Base-by-base conservation (phyloP, 257 asterid genomes). In the Przewalskia tangutica region DNA sequence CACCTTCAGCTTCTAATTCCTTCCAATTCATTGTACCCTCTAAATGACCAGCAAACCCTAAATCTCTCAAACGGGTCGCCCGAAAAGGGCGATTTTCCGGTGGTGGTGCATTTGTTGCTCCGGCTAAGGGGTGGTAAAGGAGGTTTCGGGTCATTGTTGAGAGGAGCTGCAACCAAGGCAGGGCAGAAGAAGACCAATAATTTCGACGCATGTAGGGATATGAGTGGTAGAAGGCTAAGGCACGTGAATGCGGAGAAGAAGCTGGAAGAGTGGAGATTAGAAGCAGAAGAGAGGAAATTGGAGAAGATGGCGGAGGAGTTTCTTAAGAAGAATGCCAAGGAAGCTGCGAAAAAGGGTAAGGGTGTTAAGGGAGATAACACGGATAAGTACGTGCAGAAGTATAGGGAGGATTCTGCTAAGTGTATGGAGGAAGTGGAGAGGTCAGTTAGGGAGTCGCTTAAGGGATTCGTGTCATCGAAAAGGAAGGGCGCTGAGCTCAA, bases 221-320 rank as follows among this genome's bases (percentile, higher is more conserved):
- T 95, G 99, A 95, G 92, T 77, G 99, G 99, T 70, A 88, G 99
- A 84, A 93, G 99, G 90, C 80, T 95, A 86, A 92, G 98, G 89
- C 99, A 95, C 64, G 99, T 95, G 85, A 95, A 94, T 80, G 97
- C 98, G 70, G 99, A 96, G 94, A 96, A 94, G 93, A 96, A 86
- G 89, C 84, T 96, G 79, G 98, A 96, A 64, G 98, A 96, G 87
- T 94, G 99, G 99, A 89, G 84, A 86, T 95, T 93, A 14, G 98
- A 85, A 84, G 94, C 95, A 4, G 97, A 86, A 79, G 98, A 95
- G 83, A 88, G 99, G 92, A 91, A 85, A 86, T 71, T 95, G 91
- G 99, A 92, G 92, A 95, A 91, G 89, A 79, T 88, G 89, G 99
- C 97, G 10, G 99, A 94, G 88, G 97, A 91, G 11, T 95, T 81